phyloP scores from a whole-genome alignment of 2,329 filamentous ascomycete genomes.

The Talaromyces funiculosus region DNA sequence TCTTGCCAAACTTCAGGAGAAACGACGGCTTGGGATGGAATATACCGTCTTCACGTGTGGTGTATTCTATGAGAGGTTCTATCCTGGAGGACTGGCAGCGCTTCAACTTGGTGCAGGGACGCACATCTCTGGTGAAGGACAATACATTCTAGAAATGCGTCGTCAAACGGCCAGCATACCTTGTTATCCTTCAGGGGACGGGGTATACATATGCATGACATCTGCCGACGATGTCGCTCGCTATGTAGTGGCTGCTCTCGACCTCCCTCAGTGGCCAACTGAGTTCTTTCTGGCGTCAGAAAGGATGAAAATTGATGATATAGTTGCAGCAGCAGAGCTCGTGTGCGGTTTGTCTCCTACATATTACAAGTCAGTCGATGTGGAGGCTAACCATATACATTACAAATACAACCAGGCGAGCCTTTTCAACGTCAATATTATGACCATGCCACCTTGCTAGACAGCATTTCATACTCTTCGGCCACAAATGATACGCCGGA shows the following conservation, averaged over 20 bases:
- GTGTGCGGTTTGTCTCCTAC: slow-evolving; percentile 31
- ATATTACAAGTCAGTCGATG: neutral
- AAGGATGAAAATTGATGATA: slow-evolving; percentile 54
- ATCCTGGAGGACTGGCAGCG: slow-evolving; percentile 57
- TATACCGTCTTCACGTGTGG: slow-evolving; percentile 70
- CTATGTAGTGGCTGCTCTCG: slow-evolving; percentile 63
- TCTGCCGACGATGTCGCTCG: slow-evolving; percentile 63
- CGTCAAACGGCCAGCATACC: slow-evolving; percentile 56
- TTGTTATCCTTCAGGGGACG: slow-evolving; percentile 46
- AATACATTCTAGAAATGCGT: slow-evolving; percentile 61
- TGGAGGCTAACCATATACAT: neutral
- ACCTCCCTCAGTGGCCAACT: slow-evolving; percentile 59
- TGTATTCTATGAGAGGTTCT: slow-evolving; percentile 70
- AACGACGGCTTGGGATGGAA: slow-evolving; percentile 50
- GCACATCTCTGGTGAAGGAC: slow-evolving; percentile 52
- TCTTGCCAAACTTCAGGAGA: slow-evolving; percentile 52
- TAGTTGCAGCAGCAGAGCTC: slow-evolving; percentile 54
- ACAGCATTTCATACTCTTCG: slow-evolving; percentile 22
- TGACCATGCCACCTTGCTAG: slow-evolving; percentile 21
- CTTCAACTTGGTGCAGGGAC: slow-evolving; percentile 56
- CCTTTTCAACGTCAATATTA: slow-evolving; percentile 22
- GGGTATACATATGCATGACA: slow-evolving; percentile 60
- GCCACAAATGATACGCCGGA: slow-evolving; percentile 30
- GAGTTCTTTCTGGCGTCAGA: slow-evolving; percentile 68
- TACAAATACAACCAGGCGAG: slow-evolving; percentile 14